These are phyloP conservation scores for Trichaptum fuscoviolaceum DNA, from an alignment of 768 basidiomycete genomes.

Conservation along the genomic window DNA sequence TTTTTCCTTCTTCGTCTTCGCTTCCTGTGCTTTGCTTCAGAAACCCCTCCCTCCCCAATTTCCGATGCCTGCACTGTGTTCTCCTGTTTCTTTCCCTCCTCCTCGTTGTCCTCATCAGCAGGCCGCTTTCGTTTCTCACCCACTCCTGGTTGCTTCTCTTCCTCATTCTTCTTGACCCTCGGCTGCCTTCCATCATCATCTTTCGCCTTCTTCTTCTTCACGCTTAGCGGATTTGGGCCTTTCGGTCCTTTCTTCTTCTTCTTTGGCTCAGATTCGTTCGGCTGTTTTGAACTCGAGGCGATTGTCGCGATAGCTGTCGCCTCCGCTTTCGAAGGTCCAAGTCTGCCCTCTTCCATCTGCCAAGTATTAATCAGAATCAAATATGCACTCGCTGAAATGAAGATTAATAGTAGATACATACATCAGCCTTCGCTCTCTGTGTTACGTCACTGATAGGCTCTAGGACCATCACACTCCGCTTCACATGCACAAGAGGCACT, in stretches of 20 bases:
- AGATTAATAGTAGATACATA: slow-evolving; percentile 23
- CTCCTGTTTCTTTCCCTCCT: slow-evolving; percentile 13
- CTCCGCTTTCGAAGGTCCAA: slow-evolving; percentile 49
- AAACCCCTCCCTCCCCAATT: slow-evolving; percentile 10
- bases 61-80: slow-evolving; percentile 13
- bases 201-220: slow-evolving; percentile 74
- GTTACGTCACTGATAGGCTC: slow-evolving; percentile 86
- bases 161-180: slow-evolving; percentile 14
- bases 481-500: slow-evolving; percentile 87
- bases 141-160: slow-evolving; percentile 12
- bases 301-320: slow-evolving; percentile 32
- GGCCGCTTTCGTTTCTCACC: slow-evolving; percentile 25
- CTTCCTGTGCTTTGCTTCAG: slow-evolving; percentile 16
- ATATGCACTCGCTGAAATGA: slow-evolving; percentile 4
- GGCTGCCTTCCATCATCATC: slow-evolving; percentile 5
- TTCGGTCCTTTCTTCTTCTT: slow-evolving; percentile 70
- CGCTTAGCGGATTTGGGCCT: slow-evolving; percentile 86
- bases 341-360: slow-evolving; percentile 61
- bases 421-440: slow-evolving; percentile 57
- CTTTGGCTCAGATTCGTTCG: slow-evolving; percentile 32
- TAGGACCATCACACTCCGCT: slow-evolving; percentile 87
- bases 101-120: slow-evolving; percentile 10
- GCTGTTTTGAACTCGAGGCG: slow-evolving; percentile 14
- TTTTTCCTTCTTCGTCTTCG: slow-evolving; percentile 18
- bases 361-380: slow-evolving; percentile 5